These are phyloP conservation scores for Physcomitrium patens DNA, from an alignment of 225 moss, liverwort and hornwort genomes.

Conservation along the genomic window DNA sequence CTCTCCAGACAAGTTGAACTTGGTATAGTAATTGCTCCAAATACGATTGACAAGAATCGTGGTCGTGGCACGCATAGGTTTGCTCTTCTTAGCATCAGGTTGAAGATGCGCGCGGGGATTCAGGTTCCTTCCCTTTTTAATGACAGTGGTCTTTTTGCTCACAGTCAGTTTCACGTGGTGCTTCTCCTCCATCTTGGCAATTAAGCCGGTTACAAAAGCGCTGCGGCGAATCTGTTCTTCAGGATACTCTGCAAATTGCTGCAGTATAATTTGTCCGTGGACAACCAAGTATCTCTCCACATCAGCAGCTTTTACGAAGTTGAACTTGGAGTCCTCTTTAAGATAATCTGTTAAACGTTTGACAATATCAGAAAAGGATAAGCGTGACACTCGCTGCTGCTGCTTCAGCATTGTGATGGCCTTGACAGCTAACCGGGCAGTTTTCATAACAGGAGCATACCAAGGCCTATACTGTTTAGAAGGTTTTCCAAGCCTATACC, in stretches of 20 bases:
- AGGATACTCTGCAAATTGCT: slow-evolving; percentile 93
- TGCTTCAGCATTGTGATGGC: slow-evolving; percentile 88
- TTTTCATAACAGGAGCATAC: slow-evolving; percentile 78
- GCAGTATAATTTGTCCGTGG: slow-evolving; percentile 91
- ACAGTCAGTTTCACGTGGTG: slow-evolving; percentile 77
- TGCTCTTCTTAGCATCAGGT: slow-evolving; percentile 75
- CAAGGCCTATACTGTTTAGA: slow-evolving; percentile 76
- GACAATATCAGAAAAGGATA: slow-evolving; percentile 81
- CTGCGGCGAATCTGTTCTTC: slow-evolving; percentile 74
- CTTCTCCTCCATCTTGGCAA: slow-evolving; percentile 84
- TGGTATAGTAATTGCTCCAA: slow-evolving; percentile 79
- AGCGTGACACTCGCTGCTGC: slow-evolving; percentile 77
- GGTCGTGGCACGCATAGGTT: slow-evolving; percentile 96
- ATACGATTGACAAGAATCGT: slow-evolving; percentile 80
- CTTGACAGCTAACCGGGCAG: slow-evolving; percentile 78
- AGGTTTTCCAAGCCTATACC: slow-evolving; percentile 94
- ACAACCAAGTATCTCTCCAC: slow-evolving; percentile 94
- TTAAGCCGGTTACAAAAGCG: slow-evolving; percentile 72
- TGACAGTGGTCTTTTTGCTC: slow-evolving; percentile 49
- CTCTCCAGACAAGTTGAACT: slow-evolving; percentile 36
- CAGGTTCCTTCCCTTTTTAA: slow-evolving; percentile 81
- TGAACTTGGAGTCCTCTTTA: slow-evolving; percentile 61
- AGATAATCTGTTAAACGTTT: slow-evolving; percentile 69
- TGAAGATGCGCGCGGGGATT: slow-evolving; percentile 84
- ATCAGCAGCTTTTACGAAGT: slow-evolving; percentile 64